Evolutionary conservation across 2,329 filamentous ascomycete species (phyloP).

Genomic region (Talaromyces sp.): DNA sequence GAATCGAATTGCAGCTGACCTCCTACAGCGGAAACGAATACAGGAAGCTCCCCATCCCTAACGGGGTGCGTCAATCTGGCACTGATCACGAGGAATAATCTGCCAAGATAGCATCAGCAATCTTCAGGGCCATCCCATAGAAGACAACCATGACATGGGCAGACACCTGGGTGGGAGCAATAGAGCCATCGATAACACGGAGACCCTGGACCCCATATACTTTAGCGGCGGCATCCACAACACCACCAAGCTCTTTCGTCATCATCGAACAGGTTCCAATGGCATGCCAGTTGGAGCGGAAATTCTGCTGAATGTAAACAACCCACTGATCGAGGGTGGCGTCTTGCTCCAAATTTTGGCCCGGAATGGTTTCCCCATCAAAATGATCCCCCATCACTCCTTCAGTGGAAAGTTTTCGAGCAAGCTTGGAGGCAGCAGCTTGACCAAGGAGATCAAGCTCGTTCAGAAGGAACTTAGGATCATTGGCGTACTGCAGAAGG

Average conservation of each 20-base stretch:
- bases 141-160: slow-evolving; percentile 27
- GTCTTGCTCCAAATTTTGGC: slow-evolving; percentile 2
- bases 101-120: slow-evolving; percentile 8
- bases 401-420: slow-evolving; percentile 17
- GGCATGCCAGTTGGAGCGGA: slow-evolving; percentile 27
- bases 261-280: slow-evolving; percentile 31
- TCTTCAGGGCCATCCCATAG: slow-evolving; percentile 26
- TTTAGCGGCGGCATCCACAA: slow-evolving; percentile 25
- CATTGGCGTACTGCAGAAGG: slow-evolving; percentile 17
- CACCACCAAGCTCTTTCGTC: slow-evolving; percentile 25
- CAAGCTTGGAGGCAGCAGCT: slow-evolving; percentile 23
- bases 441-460: slow-evolving; percentile 25
- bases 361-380: not conserved
- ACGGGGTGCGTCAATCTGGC: no score
- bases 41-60: no score
- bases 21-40: no score
- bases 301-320: slow-evolving; percentile 20
- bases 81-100: not conserved
- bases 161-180: slow-evolving; percentile 29
- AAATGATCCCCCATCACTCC: slow-evolving; percentile 5
- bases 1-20: no score
- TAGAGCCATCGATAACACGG: slow-evolving; percentile 34
- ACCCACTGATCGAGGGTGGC: slow-evolving; percentile 21
- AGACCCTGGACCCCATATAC: slow-evolving; percentile 29
- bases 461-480: slow-evolving; percentile 24